A percentile compares a stretch with the other conserved stretches of the same genome.
Conservation (phyloP, 768 basidiomycete species). For the Asterophora lycoperdoides region DNA sequence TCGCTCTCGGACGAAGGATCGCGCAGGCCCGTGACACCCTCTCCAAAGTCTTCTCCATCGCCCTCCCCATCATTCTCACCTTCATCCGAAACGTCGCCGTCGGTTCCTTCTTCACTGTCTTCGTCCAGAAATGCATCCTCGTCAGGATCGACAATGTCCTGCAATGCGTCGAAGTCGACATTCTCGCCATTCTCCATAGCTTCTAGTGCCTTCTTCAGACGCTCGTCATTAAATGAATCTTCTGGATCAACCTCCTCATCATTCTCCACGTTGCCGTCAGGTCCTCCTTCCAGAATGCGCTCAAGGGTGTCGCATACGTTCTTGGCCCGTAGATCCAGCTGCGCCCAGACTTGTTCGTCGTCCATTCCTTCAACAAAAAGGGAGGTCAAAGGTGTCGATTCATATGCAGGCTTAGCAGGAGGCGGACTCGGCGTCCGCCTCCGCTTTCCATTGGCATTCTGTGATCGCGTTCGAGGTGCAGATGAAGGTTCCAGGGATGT, state of each 20-base stretch:
- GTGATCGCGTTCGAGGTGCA: slow-evolving; percentile 74
- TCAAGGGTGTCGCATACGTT: slow-evolving; percentile 68
- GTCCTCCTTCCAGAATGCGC: slow-evolving; percentile 49
- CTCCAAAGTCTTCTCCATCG: slow-evolving; percentile 21
- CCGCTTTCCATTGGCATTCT: slow-evolving; percentile 36
- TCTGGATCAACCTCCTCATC: slow-evolving; percentile 26
- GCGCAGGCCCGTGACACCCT: slow-evolving; percentile 28
- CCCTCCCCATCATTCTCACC: slow-evolving; percentile 18
- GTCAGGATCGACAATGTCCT: slow-evolving; percentile 24
- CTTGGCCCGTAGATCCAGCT: slow-evolving; percentile 78
- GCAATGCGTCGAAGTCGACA: slow-evolving; percentile 30
- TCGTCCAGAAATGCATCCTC: slow-evolving; percentile 20
- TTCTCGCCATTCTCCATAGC: slow-evolving; percentile 30
- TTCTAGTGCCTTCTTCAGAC: slow-evolving; percentile 22
- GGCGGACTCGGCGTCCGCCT: slow-evolving; percentile 38
- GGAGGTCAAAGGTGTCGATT: slow-evolving; percentile 67
- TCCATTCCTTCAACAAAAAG: slow-evolving; percentile 79
- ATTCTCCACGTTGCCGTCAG: slow-evolving; percentile 25
- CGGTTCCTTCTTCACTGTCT: slow-evolving; percentile 21
- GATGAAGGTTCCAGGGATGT: slow-evolving; percentile 60
- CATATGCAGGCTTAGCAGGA: slow-evolving; percentile 28
- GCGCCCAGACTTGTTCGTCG: slow-evolving; percentile 88
- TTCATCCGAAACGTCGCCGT: slow-evolving; percentile 21
- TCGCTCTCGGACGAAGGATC: slow-evolving; percentile 34
- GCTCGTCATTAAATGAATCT: slow-evolving; percentile 28